phyloP scores from a whole-genome alignment of 2,329 filamentous ascomycete species.

The Trichoderma afroharzianum region DNA sequence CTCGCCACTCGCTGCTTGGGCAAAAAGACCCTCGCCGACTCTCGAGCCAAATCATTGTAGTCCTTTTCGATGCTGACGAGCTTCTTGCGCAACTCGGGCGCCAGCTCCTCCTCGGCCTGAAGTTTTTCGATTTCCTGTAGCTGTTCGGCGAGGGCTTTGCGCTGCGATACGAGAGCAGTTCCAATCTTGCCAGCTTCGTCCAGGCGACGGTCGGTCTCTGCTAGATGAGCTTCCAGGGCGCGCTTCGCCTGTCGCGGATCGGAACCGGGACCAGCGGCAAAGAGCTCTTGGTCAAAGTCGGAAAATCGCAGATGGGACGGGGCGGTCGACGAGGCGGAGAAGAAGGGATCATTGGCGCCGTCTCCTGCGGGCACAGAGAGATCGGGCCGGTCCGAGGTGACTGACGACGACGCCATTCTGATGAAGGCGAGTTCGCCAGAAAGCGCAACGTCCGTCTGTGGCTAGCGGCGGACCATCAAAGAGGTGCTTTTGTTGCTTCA shows the following conservation, averaged over 20 bases:
- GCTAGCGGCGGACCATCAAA: conserved; percentile 21
- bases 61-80: conserved; percentile 87
- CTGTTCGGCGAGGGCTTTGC: conserved; percentile 75
- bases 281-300: conserved; percentile 75
- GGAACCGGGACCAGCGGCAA: conserved; percentile 69
- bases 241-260: conserved; percentile 86
- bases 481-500: background rate
- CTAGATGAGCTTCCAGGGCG: conserved; percentile 84
- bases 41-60: conserved; percentile 88
- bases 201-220: conserved; percentile 86
- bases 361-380: conserved; percentile 36
- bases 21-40: conserved; percentile 84
- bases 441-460: conserved; percentile 23
- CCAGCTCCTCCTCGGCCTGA: conserved; percentile 72
- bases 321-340: conserved; percentile 37
- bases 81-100: conserved; percentile 76
- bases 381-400: conserved; percentile 41
- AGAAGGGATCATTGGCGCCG: conserved; percentile 53
- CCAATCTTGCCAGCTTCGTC: conserved; percentile 89
- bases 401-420: conserved; percentile 43
- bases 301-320: conserved; percentile 67
- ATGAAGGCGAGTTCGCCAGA: conserved; percentile 23
- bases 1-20: conserved; percentile 78
- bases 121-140: conserved; percentile 80
- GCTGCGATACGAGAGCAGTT: conserved; percentile 81